These are phyloP conservation scores for Acanthochlamys bracteata DNA, from an alignment of 106 monocot species.

Conservation along the genomic window DNA sequence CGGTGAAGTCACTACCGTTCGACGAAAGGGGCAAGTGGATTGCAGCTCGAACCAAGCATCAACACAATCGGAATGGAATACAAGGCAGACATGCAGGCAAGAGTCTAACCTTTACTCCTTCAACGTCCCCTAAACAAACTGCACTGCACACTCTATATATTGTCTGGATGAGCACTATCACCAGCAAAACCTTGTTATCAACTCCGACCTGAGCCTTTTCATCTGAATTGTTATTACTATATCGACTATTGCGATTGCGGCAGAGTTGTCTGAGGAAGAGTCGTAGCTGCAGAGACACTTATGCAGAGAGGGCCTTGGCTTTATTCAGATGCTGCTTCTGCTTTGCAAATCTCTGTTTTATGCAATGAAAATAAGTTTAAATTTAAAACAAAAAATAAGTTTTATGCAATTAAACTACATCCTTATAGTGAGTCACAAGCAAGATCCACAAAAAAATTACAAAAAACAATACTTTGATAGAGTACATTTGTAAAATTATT, in stretches of 20 bases:
- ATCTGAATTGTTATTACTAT: neutral
- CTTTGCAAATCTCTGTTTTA: too few relatives aligned
- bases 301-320: neutral
- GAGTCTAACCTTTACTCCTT: neutral
- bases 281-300: neutral
- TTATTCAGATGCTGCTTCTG: neutral
- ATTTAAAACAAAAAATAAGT: too few relatives aligned
- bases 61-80: neutral
- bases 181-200: constrained; percentile 1
- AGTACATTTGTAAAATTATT: too few relatives aligned
- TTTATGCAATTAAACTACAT: too few relatives aligned
- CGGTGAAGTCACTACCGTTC: neutral
- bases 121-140: constrained; percentile 1
- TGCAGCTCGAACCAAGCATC: constrained; percentile 4
- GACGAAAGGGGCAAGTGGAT: constrained; percentile 3
- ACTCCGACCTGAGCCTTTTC: neutral
- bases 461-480: too few relatives aligned
- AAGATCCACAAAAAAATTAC: too few relatives aligned
- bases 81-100: constrained; percentile 2
- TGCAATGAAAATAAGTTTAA: too few relatives aligned
- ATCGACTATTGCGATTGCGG: neutral
- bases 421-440: too few relatives aligned
- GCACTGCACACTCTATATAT: neutral
- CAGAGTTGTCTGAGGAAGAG: constrained; percentile 1
- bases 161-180: neutral